Conservation (phyloP, 2,329 filamentous ascomycete species). For the Rutstroemia sp. region DNA sequence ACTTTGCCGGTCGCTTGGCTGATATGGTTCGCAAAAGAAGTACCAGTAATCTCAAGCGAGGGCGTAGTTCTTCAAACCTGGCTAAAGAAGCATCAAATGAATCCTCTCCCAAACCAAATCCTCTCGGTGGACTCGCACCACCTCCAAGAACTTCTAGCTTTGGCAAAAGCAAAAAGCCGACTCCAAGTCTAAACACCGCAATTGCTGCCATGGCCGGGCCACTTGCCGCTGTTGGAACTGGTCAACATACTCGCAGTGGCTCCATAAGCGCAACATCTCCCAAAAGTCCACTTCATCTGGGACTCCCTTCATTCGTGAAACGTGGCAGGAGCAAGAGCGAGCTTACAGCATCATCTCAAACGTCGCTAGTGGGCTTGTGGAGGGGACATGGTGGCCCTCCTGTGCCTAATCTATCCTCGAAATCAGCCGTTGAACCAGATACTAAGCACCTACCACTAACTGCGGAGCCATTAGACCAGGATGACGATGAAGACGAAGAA, state of each 20-base stretch:
- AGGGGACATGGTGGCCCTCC: conserved; percentile 51
- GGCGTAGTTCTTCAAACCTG: conserved; percentile 22
- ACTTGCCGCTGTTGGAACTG: conserved; percentile 46
- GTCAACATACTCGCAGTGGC: conserved; percentile 46
- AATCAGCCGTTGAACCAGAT: conserved; percentile 22
- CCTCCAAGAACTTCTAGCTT: conserved; percentile 43
- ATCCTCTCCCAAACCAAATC: conserved; percentile 30
- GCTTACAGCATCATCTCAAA: conserved; percentile 31
- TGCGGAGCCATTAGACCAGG: conserved; percentile 30
- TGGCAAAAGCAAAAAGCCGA: conserved; percentile 37
- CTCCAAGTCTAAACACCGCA: conserved; percentile 51
- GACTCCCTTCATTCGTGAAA: conserved; percentile 36
- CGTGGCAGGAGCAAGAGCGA: conserved; percentile 52
- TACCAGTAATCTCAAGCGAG: conserved; percentile 28
- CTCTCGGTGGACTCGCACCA: conserved; percentile 37
- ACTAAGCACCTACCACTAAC: conserved; percentile 3
- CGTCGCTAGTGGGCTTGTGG: conserved; percentile 43
- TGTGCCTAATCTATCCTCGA: conserved; percentile 46
- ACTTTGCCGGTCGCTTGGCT: conserved; percentile 34
- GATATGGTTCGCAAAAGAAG: conserved; percentile 27
- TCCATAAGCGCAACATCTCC: conserved; percentile 53
- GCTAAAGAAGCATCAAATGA: conserved; percentile 16
- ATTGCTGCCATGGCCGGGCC: conserved; percentile 47
- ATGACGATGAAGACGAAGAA: conserved; percentile 52
- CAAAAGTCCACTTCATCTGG: conserved; percentile 32